These are phyloP conservation scores for Elsinoe batatas DNA, from an alignment of 2,329 filamentous ascomycete species.

Conservation along the genomic window DNA sequence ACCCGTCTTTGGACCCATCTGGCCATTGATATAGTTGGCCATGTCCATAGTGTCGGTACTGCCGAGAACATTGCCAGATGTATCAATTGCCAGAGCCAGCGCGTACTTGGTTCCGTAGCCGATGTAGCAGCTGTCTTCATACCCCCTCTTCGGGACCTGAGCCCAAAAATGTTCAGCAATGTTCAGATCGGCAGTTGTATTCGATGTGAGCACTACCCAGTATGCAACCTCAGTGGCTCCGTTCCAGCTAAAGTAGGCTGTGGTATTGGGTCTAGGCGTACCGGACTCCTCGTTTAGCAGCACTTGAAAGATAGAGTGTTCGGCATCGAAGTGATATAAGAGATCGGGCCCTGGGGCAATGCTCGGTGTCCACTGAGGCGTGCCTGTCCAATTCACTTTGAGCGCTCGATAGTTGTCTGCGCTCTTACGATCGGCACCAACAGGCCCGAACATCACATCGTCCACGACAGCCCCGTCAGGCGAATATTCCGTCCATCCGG, in stretches of 20 bases:
- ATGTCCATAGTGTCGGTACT: neutral
- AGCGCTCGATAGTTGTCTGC: slow-evolving; percentile 5
- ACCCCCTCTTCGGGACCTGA: neutral
- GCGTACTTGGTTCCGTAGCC: neutral
- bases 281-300: neutral
- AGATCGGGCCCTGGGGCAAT: neutral
- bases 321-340: neutral
- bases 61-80: neutral
- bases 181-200: neutral
- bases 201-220: slow-evolving; percentile 16
- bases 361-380: neutral
- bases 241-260: slow-evolving; percentile 17
- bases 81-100: neutral
- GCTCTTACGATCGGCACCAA: neutral
- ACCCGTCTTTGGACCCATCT: neutral
- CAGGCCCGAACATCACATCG: slow-evolving; percentile 37
- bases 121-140: slow-evolving; percentile 1
- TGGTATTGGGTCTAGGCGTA: neutral
- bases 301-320: neutral
- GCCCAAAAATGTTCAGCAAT: slow-evolving; percentile 7
- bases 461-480: slow-evolving; percentile 41
- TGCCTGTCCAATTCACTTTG: slow-evolving; percentile 6
- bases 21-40: neutral
- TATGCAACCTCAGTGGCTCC: slow-evolving; percentile 15
- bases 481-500: slow-evolving; percentile 31